Evolutionary conservation across 164 flowering plant genomes (phyloP), one percentile per base, ranked within the genome.

Genomic region (Warburgia ugandensis): DNA sequence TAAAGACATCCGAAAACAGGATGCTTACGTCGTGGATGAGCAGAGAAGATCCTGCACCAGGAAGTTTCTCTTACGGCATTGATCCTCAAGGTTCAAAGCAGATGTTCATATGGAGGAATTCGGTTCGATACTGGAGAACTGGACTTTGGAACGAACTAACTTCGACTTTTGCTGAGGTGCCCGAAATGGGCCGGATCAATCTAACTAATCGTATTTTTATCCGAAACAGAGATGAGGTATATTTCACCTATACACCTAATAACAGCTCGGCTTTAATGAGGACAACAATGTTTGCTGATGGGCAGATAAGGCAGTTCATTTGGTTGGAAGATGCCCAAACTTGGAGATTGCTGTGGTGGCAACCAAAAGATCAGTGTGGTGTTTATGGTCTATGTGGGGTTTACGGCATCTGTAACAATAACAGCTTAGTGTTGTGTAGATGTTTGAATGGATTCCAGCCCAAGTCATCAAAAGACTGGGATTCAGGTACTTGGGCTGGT

Each of bases 61-160:
- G 67, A 5, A 39, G 3, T 29, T 63, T 56, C 58, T n/a, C 29
- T 12, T 29, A 32, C 23, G 52, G 56, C 6, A 0, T 63, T 2
- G 43, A 45, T 25, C 17, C 40, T 1, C 1, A 17, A 1, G 32
- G 19, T 10, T 11, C 45, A 5, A 40, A 53, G 29, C 64, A 65
- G 29, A 0, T 44, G 4, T 12, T 59, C 14, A 38, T 59, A 5
- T 59, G 51, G 61, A 50, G 50, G 2, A 22, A 29, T 0, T 43
- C 42, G 11, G 23, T 8, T 1, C 49, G 39, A 8, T 20, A 55
- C 22, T 65, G 60, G 64, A 43, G 69, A 32, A 59, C 53, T 30
- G 69, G 64, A 6, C 32, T 36, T 7, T 60, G 64, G 64, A 60
- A 60, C 31, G 52, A 42, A 0, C 48, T 11, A n/a, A n/a, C n/a